Conservation (phyloP, 352 stramenopile species). For the Elongisporangium undulatum region DNA sequence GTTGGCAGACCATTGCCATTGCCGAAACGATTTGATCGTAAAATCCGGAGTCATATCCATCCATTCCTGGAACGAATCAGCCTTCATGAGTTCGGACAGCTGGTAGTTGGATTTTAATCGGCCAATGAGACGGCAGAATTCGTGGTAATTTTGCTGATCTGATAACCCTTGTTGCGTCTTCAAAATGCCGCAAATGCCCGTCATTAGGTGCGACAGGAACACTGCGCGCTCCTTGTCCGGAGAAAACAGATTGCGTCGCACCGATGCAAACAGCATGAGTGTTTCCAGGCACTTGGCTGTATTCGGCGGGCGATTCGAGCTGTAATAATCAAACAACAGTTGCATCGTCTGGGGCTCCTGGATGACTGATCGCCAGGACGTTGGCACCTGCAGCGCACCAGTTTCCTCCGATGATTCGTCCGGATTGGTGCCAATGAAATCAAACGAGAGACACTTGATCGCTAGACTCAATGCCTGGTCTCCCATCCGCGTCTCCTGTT, state of each 20-base stretch:
- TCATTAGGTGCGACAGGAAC: slow-evolving; percentile 93
- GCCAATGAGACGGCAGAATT: slow-evolving; percentile 97
- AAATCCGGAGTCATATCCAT: slow-evolving; percentile 95
- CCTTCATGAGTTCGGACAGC: slow-evolving; percentile 96
- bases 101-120: slow-evolving; percentile 98
- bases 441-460: slow-evolving; percentile 96
- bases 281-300: slow-evolving; percentile 95
- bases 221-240: slow-evolving; percentile 93
- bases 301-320: slow-evolving; percentile 89
- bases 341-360: slow-evolving; percentile 93
- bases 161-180: slow-evolving; percentile 94
- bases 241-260: slow-evolving; percentile 95
- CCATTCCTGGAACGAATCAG: slow-evolving; percentile 96
- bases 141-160: slow-evolving; percentile 99
- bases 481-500: slow-evolving; percentile 92
- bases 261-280: slow-evolving; percentile 94
- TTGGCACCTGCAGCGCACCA: slow-evolving; percentile 96
- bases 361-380: slow-evolving; percentile 92
- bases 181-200: slow-evolving; percentile 93
- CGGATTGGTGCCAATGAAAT: slow-evolving; percentile 99
- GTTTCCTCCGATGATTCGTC: slow-evolving; percentile 98
- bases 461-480: slow-evolving; percentile 91
- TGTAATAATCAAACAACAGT: slow-evolving; percentile 97
- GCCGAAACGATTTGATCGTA: slow-evolving; percentile 95
- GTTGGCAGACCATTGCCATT: slow-evolving; percentile 94